Conservation (phyloP, 352 stramenopile genomes). For the Phytophthora chlamydospora region DNA sequence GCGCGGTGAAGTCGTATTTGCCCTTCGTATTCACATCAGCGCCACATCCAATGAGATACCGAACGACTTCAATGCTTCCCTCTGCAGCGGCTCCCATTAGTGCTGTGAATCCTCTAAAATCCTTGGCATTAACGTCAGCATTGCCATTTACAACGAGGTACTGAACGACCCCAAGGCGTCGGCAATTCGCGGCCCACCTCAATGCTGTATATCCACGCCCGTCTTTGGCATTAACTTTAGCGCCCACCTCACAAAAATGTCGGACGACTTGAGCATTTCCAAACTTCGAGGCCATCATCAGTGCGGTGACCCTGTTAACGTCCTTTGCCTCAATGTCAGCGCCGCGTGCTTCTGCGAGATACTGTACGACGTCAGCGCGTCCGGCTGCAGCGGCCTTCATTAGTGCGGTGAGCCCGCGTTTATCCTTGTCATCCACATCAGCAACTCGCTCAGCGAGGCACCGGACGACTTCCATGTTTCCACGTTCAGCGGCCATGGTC, state of each 20-base stretch:
- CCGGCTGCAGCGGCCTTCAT: neutral
- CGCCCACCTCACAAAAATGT: too few species aligned
- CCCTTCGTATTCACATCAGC: too few species aligned
- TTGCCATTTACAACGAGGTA: neutral
- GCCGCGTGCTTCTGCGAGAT: neutral
- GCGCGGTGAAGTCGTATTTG: too few species aligned
- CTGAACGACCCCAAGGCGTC: neutral
- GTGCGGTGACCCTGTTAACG: neutral
- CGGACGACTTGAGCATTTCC: neutral
- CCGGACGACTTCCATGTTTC: too few species aligned
- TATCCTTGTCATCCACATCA: neutral
- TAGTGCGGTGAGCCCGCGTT: neutral
- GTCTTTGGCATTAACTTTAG: neutral
- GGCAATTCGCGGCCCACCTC: neutral
- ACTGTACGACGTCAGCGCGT: too few species aligned
- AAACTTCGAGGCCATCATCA: neutral
- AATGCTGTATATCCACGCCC: neutral
- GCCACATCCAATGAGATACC: too few species aligned
- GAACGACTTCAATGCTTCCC: too few species aligned
- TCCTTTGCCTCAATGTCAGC: slow-evolving; percentile 1
- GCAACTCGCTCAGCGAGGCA: too few species aligned
- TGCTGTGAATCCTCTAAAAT: neutral
- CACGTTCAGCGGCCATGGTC: too few species aligned
- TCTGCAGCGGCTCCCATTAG: neutral
- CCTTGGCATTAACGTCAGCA: neutral